phyloP scores from a whole-genome alignment of 306 rosid genomes.

The Sphenostylis stenocarpa region DNA sequence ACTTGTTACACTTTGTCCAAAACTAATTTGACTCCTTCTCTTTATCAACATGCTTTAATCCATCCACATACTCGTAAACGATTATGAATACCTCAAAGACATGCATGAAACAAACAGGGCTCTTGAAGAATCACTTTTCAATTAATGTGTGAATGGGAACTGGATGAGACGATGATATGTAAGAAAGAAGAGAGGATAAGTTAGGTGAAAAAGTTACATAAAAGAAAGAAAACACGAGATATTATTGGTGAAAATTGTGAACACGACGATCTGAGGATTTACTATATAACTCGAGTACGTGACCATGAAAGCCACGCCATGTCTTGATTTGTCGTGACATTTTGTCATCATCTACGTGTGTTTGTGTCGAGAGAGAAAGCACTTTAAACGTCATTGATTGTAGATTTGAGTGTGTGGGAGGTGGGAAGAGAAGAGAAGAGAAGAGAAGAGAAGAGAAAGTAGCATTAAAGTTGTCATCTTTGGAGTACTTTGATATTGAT shows the following conservation, averaged over 20 bases:
- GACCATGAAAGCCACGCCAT: conserved; percentile 17
- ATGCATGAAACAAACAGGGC: neutral
- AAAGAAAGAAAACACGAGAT: neutral
- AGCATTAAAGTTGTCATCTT: conserved; percentile 16
- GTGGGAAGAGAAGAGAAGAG: neutral
- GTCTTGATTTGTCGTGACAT: neutral
- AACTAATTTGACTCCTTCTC: neutral
- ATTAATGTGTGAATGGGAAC: neutral
- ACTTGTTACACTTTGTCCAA: neutral
- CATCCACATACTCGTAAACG: neutral
- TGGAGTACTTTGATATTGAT: conserved; percentile 32
- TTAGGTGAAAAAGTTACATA: neutral
- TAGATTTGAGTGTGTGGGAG: conserved; percentile 19
- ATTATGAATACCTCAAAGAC: neutral
- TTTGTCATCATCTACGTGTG: conserved; percentile 22
- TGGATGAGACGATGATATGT: neutral
- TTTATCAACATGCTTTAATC: neutral
- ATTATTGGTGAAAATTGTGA: conserved; percentile 27
- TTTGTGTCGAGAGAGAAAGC: conserved; percentile 1
- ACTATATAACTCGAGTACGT: conserved; percentile 10
- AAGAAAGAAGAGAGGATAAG: neutral
- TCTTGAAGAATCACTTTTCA: neutral
- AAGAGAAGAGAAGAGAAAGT: neutral
- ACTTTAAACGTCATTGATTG: conserved; percentile 16
- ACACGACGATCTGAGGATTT: conserved; percentile 2